Evolutionary conservation across 1,139 yeast genomes (phyloP), one percentile per base, ranked within the genome.

Genomic region (Yamadazyma sp.): DNA sequence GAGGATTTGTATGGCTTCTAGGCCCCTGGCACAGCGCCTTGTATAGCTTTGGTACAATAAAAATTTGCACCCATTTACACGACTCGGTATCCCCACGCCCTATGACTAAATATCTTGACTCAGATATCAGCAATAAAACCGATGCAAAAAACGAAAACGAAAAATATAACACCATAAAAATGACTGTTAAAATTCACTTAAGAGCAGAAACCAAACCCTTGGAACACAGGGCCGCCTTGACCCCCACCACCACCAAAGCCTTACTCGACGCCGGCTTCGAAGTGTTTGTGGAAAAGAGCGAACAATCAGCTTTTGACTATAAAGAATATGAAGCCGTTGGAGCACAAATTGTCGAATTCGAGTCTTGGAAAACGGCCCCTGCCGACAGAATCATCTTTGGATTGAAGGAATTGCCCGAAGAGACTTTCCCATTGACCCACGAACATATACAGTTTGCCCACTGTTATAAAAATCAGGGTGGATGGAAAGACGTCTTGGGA

Each of bases 391-490:
- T 90, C 45, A 86, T 94, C 50, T 73, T 86, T 53, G 99, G 98
- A 1, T 80, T 94, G 67, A 92, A 92, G 70, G 98, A 92, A 65
- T 76, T 92, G 59, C 97, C 96, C 27, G 97, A 90, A 67, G 67
- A 70, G 40, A 72, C 81, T 25, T 92, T 90, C 78, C 98, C 98
- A 26, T 76, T 92, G 47, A 77, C 85, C 37, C 97, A 94, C 61
- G 95, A 90, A 62, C 98, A 94, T 65, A 87, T 92, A 47, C 97
- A 90, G 67, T 92, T 92, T 69, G 98, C 98, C 35, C 99, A 92
- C 67, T 94, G 98, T 70, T 94, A 90, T 71, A 94, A 92, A 73
- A 79, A 90, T 65, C 98, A 92, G 70, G 96, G 71, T 46, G 99
- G 99, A 37, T 92, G 99, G 98, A 70, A 88, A 64, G 87, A 87